phyloP scores from a whole-genome alignment of 2,329 filamentous ascomycete genomes.

The Myrmaecium sp. region DNA sequence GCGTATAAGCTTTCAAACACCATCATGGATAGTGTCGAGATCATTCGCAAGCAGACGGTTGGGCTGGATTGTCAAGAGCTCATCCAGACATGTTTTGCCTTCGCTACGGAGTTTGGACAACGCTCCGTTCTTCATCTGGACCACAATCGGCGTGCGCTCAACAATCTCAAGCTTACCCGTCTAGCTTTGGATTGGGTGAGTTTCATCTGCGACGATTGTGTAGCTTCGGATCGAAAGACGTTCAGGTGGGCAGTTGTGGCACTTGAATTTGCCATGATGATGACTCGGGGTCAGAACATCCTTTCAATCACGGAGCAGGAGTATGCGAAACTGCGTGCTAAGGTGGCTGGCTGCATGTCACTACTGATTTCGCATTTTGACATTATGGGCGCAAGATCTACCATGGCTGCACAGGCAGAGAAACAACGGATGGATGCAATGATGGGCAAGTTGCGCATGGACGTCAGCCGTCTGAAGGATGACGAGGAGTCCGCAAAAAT shows the following conservation, averaged over 20 bases:
- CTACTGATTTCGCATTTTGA: conserved; percentile 96
- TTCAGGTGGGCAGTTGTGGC: conserved; percentile 96
- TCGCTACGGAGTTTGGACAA: conserved; percentile 97
- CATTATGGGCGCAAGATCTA: conserved; percentile 94
- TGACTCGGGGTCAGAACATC: conserved; percentile 87
- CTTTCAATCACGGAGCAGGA: conserved; percentile 79
- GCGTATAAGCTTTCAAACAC: conserved; percentile 93
- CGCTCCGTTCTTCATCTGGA: conserved; percentile 92
- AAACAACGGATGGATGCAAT: conserved; percentile 73
- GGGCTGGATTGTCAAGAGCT: conserved; percentile 84
- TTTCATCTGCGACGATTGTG: conserved; percentile 94
- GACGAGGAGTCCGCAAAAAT: conserved; percentile 72
- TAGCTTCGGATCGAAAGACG: conserved; percentile 83
- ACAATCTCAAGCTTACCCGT: conserved; percentile 87
- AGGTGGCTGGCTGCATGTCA: conserved; percentile 95
- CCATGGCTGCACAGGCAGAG: conserved; percentile 82
- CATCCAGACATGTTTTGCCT: conserved; percentile 94
- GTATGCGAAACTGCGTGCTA: conserved; percentile 64
- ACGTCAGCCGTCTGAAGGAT: conserved; percentile 55
- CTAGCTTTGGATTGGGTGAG: conserved; percentile 92
- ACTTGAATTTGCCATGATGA: conserved; percentile 91
- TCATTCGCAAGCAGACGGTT: conserved; percentile 69
- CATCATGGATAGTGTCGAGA: conserved; percentile 97
- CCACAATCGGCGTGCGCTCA: conserved; percentile 87
- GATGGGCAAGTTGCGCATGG: conserved; percentile 58